Evolutionary conservation across 2,329 filamentous ascomycete species (phyloP), one percentile per base, ranked within the genome.

Genomic region (Arthrobotrys entomopaga): DNA sequence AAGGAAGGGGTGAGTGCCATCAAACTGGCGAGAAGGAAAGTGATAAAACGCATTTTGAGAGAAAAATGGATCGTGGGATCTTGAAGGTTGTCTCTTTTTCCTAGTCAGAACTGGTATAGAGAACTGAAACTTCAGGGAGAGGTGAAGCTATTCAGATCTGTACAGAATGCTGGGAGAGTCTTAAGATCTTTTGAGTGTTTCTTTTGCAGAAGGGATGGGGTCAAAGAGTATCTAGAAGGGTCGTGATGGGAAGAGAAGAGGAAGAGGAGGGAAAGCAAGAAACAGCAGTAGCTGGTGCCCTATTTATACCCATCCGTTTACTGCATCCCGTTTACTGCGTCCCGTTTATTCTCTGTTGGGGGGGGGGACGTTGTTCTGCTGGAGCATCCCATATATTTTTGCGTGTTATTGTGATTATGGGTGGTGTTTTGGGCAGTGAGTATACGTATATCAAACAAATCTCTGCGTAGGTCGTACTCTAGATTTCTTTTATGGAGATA

Each of bases 21-120:
- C 48, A 64, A 22, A 6, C 29, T 29, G 29, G 70, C 24, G 19
- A 74, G 63, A 74, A 74, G 70, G 70, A 74, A 57, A 43, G 70
- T 63, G 19, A 34, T 43, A 63, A 74, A 61, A 19, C 53, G 56
- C 70, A 74, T 74, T 64, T 63, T 74, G 63, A 58, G 48, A 26
- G 26, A 34, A 34, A n/a, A 22, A 42, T 54, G 48, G 6, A 43
- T 46, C 38, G 5, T 34, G 10, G 10, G 29, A 34, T 34, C 29
- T 34, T 34, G 29, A 34, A 10, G 7, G 7, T 34, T 34, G 10
- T 34, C 29, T 34, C 29, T 34, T 34, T 34, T 34, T 34, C 29
- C 29, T 34, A 34, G 29, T 34, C 2, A 10, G 29, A 34, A 34
- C 29, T 46, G 42, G 6, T 46, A 46, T 46, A 46, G 16, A 46